These are phyloP conservation scores for Xylariaceae sp. DNA, from an alignment of 2,329 filamentous ascomycete species.

Conservation along the genomic window DNA sequence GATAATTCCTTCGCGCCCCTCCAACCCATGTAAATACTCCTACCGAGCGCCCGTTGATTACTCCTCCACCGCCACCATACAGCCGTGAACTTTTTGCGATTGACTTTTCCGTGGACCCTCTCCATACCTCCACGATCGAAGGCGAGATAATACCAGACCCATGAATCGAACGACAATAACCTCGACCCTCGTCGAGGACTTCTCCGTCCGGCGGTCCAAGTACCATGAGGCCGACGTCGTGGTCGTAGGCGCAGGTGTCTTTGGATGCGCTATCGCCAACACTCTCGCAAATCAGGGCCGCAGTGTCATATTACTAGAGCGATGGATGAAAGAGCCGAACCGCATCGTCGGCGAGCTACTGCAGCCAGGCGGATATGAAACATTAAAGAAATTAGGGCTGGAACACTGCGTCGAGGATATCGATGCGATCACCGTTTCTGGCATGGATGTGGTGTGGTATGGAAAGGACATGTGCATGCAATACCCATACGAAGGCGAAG, in stretches of 20 bases:
- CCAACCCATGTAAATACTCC: neutral
- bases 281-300: slow-evolving; percentile 85
- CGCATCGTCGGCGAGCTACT: slow-evolving; percentile 94
- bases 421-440: slow-evolving; percentile 77
- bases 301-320: slow-evolving; percentile 86
- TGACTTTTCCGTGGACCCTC: neutral
- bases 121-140: neutral
- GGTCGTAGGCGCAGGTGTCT: slow-evolving; percentile 85
- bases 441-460: slow-evolving; percentile 86
- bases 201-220: slow-evolving; percentile 46
- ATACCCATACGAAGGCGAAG: slow-evolving; percentile 66
- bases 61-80: neutral
- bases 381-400: slow-evolving; percentile 77
- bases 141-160: slow-evolving; percentile 1
- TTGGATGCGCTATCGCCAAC: slow-evolving; percentile 83
- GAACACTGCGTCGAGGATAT: slow-evolving; percentile 82
- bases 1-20: neutral
- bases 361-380: slow-evolving; percentile 84
- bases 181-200: slow-evolving; percentile 33
- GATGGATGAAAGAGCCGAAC: slow-evolving; percentile 86
- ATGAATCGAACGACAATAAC: slow-evolving; percentile 15
- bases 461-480: slow-evolving; percentile 70
- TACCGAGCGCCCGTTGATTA: neutral
- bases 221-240: slow-evolving; percentile 77
- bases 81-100: neutral